Evolutionary conservation across 257 asterid genomes (phyloP).

Genomic region (Craterostigma plantagineum): DNA sequence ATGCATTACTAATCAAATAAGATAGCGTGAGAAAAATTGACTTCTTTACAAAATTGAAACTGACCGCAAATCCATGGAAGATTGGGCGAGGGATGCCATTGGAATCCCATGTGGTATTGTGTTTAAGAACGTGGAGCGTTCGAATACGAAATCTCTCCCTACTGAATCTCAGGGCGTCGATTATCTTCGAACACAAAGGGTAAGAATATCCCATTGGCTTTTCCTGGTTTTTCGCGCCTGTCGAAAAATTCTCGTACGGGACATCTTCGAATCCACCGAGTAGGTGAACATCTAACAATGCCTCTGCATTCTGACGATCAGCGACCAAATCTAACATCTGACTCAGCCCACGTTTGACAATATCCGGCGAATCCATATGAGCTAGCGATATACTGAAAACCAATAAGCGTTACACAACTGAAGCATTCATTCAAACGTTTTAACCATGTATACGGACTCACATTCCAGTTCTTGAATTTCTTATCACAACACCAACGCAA

Average conservation of each 20-base stretch:
- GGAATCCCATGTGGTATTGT: constrained; percentile 56
- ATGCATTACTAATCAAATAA: not conserved
- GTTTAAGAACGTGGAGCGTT: constrained; percentile 69
- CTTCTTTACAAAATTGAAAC: constrained; percentile 13
- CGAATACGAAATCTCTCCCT: constrained; percentile 46
- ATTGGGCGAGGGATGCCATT: constrained; percentile 55
- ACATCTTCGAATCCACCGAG: constrained; percentile 72
- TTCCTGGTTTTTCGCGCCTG: constrained; percentile 9
- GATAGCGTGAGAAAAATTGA: no score
- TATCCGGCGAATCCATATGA: constrained; percentile 66
- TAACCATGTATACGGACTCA: constrained; percentile 13
- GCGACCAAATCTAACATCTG: constrained; percentile 66
- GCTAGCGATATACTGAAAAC: constrained; percentile 81
- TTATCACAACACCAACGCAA: constrained; percentile 64
- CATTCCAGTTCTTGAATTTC: constrained; percentile 61
- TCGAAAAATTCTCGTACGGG: constrained; percentile 21
- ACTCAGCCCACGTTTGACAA: constrained; percentile 53
- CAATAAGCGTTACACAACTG: no score
- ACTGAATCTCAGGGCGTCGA: constrained; percentile 38
- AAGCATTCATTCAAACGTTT: not conserved
- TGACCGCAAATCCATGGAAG: constrained; percentile 79
- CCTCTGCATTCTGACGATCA: constrained; percentile 28
- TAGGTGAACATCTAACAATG: constrained; percentile 67
- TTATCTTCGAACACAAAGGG: constrained; percentile 67
- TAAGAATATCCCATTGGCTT: constrained; percentile 44